Conservation (phyloP, 2,329 filamentous ascomycete species). For the Colletotrichum sp. region DNA sequence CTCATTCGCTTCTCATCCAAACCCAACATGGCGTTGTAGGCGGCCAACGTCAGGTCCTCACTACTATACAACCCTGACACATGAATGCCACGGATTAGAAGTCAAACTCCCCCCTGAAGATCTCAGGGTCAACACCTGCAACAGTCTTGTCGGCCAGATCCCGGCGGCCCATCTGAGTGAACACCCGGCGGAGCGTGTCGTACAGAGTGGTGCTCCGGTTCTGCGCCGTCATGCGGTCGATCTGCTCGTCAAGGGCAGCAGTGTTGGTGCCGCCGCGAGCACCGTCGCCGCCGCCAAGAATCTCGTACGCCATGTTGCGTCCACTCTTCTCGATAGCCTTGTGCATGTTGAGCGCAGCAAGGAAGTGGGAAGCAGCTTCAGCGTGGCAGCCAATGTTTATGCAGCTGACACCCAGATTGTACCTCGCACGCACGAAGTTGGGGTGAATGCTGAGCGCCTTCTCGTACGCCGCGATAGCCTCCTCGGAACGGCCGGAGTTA, state of each 20-base stretch:
- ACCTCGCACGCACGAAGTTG: slow-evolving; percentile 95
- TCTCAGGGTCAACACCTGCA: slow-evolving; percentile 87
- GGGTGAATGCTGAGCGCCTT: slow-evolving; percentile 87
- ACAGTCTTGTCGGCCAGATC: slow-evolving; percentile 90
- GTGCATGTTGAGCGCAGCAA: slow-evolving; percentile 94
- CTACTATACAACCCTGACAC: background rate
- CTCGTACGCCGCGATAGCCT: slow-evolving; percentile 96
- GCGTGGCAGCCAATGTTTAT: slow-evolving; percentile 97
- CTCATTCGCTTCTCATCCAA: background rate
- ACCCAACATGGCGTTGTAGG: background rate
- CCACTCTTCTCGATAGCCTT: slow-evolving; percentile 89
- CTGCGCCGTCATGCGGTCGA: slow-evolving; percentile 89
- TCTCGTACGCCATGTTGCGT: slow-evolving; percentile 81
- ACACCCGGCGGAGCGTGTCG: slow-evolving; percentile 92
- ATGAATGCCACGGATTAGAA: slow-evolving; percentile 55
- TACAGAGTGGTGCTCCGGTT: slow-evolving; percentile 97
- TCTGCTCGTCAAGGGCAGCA: slow-evolving; percentile 66
- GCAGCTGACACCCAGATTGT: slow-evolving; percentile 95
- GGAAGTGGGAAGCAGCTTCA: slow-evolving; percentile 89
- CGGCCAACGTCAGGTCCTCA: background rate
- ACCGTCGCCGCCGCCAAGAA: slow-evolving; percentile 63
- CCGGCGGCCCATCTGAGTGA: slow-evolving; percentile 90
- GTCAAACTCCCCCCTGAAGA: slow-evolving; percentile 89
- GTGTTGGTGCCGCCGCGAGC: slow-evolving; percentile 44
- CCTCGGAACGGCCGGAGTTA: slow-evolving; percentile 91